A percentile compares a stretch with the other conserved stretches of the same genome.
Evolutionary conservation across 1,284 basidiomycete species (phyloP).

Genomic region (Malassezia furfur): DNA sequence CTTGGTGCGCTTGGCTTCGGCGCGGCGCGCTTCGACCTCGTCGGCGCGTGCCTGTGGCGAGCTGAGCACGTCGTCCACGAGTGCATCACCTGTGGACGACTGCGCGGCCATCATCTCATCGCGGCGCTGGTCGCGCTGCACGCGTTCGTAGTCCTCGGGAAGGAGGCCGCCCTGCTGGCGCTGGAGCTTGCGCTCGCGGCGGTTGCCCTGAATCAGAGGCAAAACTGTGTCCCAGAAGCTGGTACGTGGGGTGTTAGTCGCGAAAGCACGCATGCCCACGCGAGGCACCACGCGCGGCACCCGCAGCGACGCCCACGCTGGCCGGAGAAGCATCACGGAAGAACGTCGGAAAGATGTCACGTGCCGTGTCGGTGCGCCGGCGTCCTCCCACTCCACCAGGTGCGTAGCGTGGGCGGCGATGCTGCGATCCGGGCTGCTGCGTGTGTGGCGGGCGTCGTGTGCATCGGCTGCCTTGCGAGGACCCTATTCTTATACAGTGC

Average conservation of each 20-base stretch:
- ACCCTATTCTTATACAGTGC: neutral
- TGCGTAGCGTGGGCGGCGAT: neutral
- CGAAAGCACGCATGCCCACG: neutral
- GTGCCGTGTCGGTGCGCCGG: neutral
- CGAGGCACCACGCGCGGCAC: neutral
- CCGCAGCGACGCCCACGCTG: constrained; percentile 8
- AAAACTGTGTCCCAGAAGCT: constrained; percentile 18
- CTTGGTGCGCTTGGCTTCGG: constrained; percentile 22
- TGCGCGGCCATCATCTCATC: constrained; percentile 31
- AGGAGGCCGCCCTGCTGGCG: constrained; percentile 31
- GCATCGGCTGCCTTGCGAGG: neutral
- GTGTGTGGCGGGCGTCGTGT: neutral
- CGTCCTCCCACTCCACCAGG: neutral
- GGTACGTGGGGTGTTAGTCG: neutral
- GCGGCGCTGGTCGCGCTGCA: constrained; percentile 24
- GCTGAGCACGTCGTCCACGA: constrained; percentile 31
- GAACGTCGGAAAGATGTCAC: neutral
- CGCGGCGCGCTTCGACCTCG: constrained; percentile 20
- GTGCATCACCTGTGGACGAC: constrained; percentile 31
- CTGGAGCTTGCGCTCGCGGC: constrained; percentile 19
- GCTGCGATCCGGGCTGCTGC: neutral
- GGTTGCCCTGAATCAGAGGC: constrained; percentile 18
- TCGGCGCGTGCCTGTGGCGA: constrained; percentile 23
- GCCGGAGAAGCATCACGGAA: constrained; percentile 11
- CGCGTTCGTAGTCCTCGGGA: constrained; percentile 26